Conservation (phyloP, 2,329 filamentous ascomycete genomes). For the Trichoderma sp. region DNA sequence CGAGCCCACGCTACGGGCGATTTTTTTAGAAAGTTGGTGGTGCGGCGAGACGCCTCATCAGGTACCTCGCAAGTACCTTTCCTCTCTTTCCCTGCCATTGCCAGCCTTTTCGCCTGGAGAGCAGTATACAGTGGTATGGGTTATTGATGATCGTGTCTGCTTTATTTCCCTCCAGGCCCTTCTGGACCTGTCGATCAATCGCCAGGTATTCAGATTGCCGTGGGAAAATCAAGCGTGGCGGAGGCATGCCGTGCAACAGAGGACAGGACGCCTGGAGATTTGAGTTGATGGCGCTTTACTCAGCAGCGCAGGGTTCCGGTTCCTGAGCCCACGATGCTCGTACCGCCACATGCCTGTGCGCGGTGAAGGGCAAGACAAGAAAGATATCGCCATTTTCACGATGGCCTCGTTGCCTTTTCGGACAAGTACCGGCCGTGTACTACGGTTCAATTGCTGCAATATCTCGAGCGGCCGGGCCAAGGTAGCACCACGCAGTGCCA, state of each 20-base stretch:
- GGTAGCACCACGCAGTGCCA: not conserved
- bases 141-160: not conserved
- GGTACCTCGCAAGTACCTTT: conserved; percentile 7
- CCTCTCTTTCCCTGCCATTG: not conserved
- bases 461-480: not conserved
- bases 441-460: not conserved
- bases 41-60: conserved; percentile 14
- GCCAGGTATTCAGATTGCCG: conserved; percentile 19
- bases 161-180: not conserved
- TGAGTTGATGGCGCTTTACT: not conserved
- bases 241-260: conserved; percentile 21
- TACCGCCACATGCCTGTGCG: not conserved
- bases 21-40: conserved; percentile 27
- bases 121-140: not conserved
- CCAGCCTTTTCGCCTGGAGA: not conserved
- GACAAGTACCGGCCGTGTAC: not conserved
- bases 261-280: conserved; percentile 14
- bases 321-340: not conserved
- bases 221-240: conserved; percentile 6
- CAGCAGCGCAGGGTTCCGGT: not conserved
- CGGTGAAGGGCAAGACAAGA: not conserved
- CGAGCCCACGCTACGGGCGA: conserved; percentile 23
- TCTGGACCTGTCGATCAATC: conserved; percentile 11
- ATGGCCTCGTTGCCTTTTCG: not conserved
- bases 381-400: not conserved